phyloP scores from a whole-genome alignment of 2,329 filamentous ascomycete species.

The Botryotinia calthae region DNA sequence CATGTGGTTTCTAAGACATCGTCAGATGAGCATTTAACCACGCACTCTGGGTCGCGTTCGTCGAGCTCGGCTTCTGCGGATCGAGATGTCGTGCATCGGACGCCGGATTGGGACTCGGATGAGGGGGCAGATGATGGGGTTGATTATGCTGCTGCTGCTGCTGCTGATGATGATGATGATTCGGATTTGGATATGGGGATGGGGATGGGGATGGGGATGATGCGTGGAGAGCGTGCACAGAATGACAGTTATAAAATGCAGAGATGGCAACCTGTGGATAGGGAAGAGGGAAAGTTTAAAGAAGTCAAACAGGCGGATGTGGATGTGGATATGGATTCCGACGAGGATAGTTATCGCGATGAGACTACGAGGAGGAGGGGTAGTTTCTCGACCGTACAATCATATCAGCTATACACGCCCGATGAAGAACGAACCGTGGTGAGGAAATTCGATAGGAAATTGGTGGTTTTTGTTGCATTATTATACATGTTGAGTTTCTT shows the following conservation, averaged over 20 bases:
- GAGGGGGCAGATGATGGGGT: constrained; percentile 29
- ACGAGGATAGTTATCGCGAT: constrained; percentile 19
- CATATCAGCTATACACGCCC: constrained; percentile 53
- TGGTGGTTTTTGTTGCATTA: constrained; percentile 78
- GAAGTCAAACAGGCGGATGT: not conserved
- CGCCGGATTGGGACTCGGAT: constrained; percentile 33
- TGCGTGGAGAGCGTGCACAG: not conserved
- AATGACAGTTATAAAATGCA: constrained; percentile 31
- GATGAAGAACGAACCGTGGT: constrained; percentile 74
- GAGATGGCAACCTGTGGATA: constrained; percentile 5
- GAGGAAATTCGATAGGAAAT: constrained; percentile 69
- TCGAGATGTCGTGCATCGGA: constrained; percentile 24
- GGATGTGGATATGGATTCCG: not conserved
- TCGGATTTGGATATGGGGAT: not conserved
- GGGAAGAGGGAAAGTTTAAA: constrained; percentile 21
- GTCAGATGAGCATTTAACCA: constrained; percentile 2
- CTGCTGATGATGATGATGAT: not conserved
- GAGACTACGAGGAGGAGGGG: constrained; percentile 27
- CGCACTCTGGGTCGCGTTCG: not conserved
- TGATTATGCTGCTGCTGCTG: not conserved
- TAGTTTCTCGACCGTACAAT: constrained; percentile 40
- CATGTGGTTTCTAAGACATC: not conserved
- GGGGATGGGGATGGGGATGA: constrained; percentile 22
- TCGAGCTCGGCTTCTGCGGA: not conserved
- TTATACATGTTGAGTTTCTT: constrained; percentile 84